These are phyloP conservation scores for Solanum gandarillasii DNA, from an alignment of 257 asterid genomes.

Conservation along the genomic window DNA sequence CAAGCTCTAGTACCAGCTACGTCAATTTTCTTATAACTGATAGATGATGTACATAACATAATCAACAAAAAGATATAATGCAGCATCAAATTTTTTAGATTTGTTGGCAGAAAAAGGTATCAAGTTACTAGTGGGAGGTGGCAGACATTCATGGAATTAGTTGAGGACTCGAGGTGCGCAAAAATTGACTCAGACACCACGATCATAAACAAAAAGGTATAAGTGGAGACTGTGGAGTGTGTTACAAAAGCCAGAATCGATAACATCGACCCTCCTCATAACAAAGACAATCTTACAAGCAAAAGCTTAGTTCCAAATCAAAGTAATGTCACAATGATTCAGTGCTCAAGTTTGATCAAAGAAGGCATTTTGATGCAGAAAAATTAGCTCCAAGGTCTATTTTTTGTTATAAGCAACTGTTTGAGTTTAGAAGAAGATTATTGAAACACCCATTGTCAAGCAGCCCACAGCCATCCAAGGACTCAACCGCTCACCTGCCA, in stretches of 20 bases:
- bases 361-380: not conserved
- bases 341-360: not conserved
- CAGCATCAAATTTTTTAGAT: not conserved
- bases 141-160: not conserved
- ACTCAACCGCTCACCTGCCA: constrained; percentile 78
- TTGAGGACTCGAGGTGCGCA: not conserved
- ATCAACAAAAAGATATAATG: not conserved
- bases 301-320: not conserved
- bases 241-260: not conserved
- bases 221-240: not conserved
- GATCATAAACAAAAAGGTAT: not conserved
- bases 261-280: not conserved
- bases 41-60: not conserved
- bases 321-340: not conserved
- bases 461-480: constrained; percentile 90
- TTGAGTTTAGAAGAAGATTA: constrained; percentile 49
- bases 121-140: not conserved
- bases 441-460: constrained; percentile 73
- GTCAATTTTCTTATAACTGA: not conserved
- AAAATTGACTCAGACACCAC: not conserved
- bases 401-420: not conserved
- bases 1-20: not conserved
- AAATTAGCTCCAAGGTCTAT: not conserved
- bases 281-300: not conserved
- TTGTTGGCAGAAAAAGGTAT: not conserved